Conservation (phyloP, 2,329 filamentous ascomycete species). For the Sporothrix inflata region DNA sequence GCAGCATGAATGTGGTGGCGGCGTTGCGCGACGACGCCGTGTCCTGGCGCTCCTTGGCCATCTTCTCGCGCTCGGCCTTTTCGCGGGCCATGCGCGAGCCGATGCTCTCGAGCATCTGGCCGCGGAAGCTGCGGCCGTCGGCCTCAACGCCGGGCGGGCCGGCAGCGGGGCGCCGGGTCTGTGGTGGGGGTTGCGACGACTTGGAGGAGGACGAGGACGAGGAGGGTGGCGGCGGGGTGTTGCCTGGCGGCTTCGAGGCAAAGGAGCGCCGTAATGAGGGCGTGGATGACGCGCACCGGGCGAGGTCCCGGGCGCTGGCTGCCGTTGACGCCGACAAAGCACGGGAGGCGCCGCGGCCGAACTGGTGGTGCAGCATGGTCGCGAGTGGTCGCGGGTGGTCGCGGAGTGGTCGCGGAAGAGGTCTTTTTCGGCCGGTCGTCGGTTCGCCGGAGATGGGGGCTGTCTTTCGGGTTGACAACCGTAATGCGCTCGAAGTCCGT, state of each 20-base stretch:
- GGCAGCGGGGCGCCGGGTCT: neutral
- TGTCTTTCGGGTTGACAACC: neutral
- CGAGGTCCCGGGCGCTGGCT: neutral
- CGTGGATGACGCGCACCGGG: neutral
- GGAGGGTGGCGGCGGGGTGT: neutral
- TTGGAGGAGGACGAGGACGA: neutral
- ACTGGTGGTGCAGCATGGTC: conserved; percentile 25
- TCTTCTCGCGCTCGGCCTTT: conserved; percentile 50
- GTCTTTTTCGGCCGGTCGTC: neutral
- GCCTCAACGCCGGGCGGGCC: conserved; percentile 16
- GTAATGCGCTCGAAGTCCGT: neutral
- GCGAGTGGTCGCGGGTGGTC: neutral
- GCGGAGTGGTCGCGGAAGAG: conserved; percentile 9
- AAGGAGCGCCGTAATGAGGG: conserved; percentile 21
- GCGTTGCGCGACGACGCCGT: conserved; percentile 46
- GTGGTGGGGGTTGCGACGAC: neutral
- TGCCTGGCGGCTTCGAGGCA: conserved; percentile 31
- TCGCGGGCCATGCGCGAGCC: conserved; percentile 54
- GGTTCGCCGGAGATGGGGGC: neutral
- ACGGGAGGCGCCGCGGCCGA: conserved; percentile 24
- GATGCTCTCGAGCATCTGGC: conserved; percentile 59
- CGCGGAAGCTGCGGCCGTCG: conserved; percentile 48
- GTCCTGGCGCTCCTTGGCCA: conserved; percentile 47
- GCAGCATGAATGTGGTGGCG: conserved; percentile 54
- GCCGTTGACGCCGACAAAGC: neutral